phyloP scores from a whole-genome alignment of 1,284 basidiomycete genomes.

The Cystobasidium pallidum region DNA sequence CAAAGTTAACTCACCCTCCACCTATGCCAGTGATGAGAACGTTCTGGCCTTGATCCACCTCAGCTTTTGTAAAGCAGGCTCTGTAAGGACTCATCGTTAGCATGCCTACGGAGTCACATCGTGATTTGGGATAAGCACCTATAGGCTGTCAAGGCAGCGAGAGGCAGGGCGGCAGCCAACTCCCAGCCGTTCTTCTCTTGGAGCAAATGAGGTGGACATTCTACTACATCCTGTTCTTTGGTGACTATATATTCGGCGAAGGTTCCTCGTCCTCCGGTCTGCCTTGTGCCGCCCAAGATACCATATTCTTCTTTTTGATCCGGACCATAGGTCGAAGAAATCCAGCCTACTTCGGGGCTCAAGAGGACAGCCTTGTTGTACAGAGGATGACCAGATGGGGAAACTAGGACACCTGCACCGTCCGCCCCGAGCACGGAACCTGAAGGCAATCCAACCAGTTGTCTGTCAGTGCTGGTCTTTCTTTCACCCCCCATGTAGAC shows the following conservation, averaged over 20 bases:
- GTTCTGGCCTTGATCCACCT: conserved; percentile 68
- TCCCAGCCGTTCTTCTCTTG: conserved; percentile 56
- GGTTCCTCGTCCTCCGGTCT: conserved; percentile 62
- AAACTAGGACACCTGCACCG: conserved; percentile 49
- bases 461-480: background rate
- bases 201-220: conserved; percentile 69
- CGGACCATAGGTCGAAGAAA: conserved; percentile 46
- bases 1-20: conserved; percentile 61
- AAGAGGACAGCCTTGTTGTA: conserved; percentile 49
- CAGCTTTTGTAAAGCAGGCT: conserved; percentile 70
- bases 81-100: conserved; percentile 57
- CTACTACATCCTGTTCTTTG: conserved; percentile 69
- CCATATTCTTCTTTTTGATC: conserved; percentile 49
- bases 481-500: no score
- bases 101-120: no score
- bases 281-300: conserved; percentile 48
- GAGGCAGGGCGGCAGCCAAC: conserved; percentile 72
- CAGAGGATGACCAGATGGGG: conserved; percentile 46
- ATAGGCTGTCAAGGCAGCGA: conserved; percentile 80
- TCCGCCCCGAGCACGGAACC: conserved; percentile 52
- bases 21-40: conserved; percentile 73
- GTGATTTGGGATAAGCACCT: no score
- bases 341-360: conserved; percentile 49
- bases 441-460: background rate
- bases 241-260: conserved; percentile 78